These are phyloP conservation scores for Persicaria tinctoria DNA, from an alignment of 148 eudicot genomes.

Conservation along the genomic window DNA sequence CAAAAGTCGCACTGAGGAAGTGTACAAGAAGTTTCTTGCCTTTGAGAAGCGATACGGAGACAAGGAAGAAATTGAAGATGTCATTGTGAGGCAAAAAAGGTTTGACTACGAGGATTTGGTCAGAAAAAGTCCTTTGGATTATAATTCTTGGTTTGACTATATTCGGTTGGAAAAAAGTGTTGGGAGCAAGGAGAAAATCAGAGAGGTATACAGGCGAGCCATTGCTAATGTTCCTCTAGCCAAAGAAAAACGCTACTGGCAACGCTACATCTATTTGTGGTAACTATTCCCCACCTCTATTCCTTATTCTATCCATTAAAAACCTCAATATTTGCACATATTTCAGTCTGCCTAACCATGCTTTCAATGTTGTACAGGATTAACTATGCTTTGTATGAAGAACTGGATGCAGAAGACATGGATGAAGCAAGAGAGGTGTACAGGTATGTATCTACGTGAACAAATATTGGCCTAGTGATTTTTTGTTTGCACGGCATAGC, in stretches of 20 bases:
- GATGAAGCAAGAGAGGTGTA: constrained; percentile 71
- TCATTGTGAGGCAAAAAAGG: constrained; percentile 83
- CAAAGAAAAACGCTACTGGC: constrained; percentile 90
- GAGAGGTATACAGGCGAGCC: constrained; percentile 80
- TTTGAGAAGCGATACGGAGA: constrained; percentile 71
- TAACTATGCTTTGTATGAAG: constrained; percentile 79
- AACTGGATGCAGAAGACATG: constrained; percentile 79
- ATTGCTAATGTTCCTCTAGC: constrained; percentile 88
- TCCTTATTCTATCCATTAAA: background rate
- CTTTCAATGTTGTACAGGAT: constrained; percentile 40
- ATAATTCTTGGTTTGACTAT: constrained; percentile 87
- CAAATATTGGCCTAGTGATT: no score
- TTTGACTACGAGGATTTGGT: constrained; percentile 86
- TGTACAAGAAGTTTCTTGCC: constrained; percentile 76
- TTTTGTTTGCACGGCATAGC: background rate
- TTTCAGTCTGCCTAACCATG: background rate
- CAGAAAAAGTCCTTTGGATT: constrained; percentile 70
- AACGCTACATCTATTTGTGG: constrained; percentile 84
- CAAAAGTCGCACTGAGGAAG: constrained; percentile 76
- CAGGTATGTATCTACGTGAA: constrained; percentile 30
- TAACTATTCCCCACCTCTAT: constrained; percentile 24
- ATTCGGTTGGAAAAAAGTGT: constrained; percentile 70
- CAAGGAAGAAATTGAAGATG: constrained; percentile 85
- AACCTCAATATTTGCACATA: background rate
- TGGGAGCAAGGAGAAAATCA: constrained; percentile 48